Conservation (phyloP, 306 rosid genomes). For the Glycine latifolia region DNA sequence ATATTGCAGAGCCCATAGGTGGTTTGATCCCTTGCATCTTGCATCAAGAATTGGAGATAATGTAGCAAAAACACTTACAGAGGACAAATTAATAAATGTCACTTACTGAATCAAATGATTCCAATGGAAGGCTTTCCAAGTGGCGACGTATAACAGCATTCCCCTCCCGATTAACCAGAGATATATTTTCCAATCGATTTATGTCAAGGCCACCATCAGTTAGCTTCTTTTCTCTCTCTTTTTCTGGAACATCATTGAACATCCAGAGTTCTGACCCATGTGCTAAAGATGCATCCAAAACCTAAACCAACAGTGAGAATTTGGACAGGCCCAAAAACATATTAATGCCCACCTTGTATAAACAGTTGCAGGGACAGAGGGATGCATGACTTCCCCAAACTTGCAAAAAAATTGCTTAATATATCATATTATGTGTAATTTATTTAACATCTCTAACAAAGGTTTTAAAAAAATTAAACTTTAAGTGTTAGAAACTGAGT, state of each 20-base stretch:
- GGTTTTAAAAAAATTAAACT: not conserved
- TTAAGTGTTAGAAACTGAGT: not conserved
- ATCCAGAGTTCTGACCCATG: constrained; percentile 92
- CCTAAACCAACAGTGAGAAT: constrained; percentile 55
- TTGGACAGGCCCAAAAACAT: not conserved
- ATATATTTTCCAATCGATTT: constrained; percentile 72
- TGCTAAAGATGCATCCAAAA: constrained; percentile 89
- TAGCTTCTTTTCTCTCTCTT: constrained; percentile 86
- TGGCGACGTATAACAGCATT: constrained; percentile 95
- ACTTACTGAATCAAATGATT: constrained; percentile 91
- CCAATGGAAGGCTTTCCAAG: constrained; percentile 91
- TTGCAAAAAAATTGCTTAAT: not conserved
- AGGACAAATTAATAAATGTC: constrained; percentile 39
- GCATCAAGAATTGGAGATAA: constrained; percentile 29
- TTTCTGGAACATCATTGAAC: constrained; percentile 91
- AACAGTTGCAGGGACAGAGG: constrained; percentile 15
- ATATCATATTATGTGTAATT: not conserved
- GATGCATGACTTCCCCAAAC: not conserved
- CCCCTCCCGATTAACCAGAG: constrained; percentile 86
- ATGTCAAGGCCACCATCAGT: constrained; percentile 88
- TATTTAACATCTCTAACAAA: not conserved
- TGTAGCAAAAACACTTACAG: not conserved
- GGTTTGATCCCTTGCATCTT: constrained; percentile 18
- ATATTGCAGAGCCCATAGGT: constrained; percentile 27
- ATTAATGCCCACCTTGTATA: constrained; percentile 2